Percentiles rank a stretch among this genome's conserved stretches.
Evolutionary conservation across 2,329 filamentous ascomycete genomes (phyloP).

Genomic region (Pestalotiopsis sp.): DNA sequence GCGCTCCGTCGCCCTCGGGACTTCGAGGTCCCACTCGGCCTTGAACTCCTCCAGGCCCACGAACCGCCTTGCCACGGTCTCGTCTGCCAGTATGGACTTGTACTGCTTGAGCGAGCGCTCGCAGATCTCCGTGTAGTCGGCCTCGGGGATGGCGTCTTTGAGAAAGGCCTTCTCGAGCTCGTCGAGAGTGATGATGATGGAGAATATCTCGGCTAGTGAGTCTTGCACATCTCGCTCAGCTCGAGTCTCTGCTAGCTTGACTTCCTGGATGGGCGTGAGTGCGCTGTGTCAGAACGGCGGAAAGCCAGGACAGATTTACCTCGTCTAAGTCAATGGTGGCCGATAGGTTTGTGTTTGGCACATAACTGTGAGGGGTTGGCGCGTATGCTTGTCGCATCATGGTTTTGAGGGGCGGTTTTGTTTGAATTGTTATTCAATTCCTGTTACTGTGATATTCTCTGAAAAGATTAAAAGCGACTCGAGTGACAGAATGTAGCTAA

Average conservation of each 20-base stretch:
- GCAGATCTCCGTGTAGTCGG: slow-evolving; percentile 95
- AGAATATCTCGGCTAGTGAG: slow-evolving; percentile 95
- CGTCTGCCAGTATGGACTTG: slow-evolving; percentile 88
- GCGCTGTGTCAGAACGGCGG: not conserved
- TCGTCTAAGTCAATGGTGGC: slow-evolving; percentile 94
- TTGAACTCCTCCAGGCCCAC: slow-evolving; percentile 90
- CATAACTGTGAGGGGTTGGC: slow-evolving; percentile 88
- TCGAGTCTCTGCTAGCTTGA: slow-evolving; percentile 84
- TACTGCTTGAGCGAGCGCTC: slow-evolving; percentile 94
- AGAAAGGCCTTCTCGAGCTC: slow-evolving; percentile 96
- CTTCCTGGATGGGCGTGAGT: slow-evolving; percentile 64
- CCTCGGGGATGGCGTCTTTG: slow-evolving; percentile 89
- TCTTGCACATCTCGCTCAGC: slow-evolving; percentile 93
- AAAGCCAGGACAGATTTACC: slow-evolving; percentile 45
- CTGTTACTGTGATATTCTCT: not conserved
- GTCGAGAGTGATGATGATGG: slow-evolving; percentile 93
- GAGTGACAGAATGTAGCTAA: not conserved
- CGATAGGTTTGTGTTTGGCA: slow-evolving; percentile 79
- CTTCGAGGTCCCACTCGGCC: slow-evolving; percentile 89
- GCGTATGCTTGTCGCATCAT: slow-evolving; percentile 76
- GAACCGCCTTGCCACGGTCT: slow-evolving; percentile 87
- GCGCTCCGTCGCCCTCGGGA: slow-evolving; percentile 89
- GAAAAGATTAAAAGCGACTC: too few species aligned
- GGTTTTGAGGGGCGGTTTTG: slow-evolving; percentile 21
- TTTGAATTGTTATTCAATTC: too few species aligned